Evolutionary conservation across 495 filamentous ascomycete genomes (phyloP).

Genomic region (Lasiosphaeris hirsuta): DNA sequence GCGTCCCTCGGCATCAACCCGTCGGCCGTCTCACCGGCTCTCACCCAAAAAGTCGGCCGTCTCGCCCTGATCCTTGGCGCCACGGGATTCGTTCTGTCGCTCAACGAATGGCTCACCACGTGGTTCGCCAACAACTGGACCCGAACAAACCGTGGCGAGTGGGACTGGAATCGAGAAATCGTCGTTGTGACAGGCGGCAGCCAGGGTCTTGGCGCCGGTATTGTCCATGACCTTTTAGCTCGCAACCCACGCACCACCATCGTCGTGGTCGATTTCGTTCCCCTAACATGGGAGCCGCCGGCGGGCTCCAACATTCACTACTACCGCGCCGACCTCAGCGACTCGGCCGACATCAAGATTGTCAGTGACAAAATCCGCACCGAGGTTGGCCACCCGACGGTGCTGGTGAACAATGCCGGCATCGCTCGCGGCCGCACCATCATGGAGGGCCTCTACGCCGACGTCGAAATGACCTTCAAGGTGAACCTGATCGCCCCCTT

Average conservation of each 20-base stretch:
- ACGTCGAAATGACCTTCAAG: slow-evolving; percentile 24
- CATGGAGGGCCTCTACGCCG: slow-evolving; percentile 23
- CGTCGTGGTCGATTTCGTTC: slow-evolving; percentile 22
- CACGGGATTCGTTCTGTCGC: slow-evolving; percentile 16
- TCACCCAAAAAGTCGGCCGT: slow-evolving; percentile 4
- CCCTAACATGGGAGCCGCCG: slow-evolving; percentile 18
- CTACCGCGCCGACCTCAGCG: slow-evolving; percentile 26
- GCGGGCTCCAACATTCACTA: slow-evolving; percentile 16
- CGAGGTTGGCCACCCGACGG: slow-evolving; percentile 29
- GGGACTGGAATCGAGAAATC: slow-evolving; percentile 26
- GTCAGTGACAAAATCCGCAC: slow-evolving; percentile 14
- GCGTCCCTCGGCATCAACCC: slow-evolving; percentile 3
- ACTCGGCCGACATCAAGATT: slow-evolving; percentile 13
- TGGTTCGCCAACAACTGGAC: slow-evolving; percentile 31
- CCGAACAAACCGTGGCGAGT: slow-evolving; percentile 15
- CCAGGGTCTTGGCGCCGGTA: slow-evolving; percentile 22
- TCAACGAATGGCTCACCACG: slow-evolving; percentile 25
- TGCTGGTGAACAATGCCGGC: slow-evolving; percentile 29
- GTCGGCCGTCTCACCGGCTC: neutral
- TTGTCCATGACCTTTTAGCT: slow-evolving; percentile 16
- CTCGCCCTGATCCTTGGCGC: slow-evolving; percentile 13
- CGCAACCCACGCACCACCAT: slow-evolving; percentile 20
- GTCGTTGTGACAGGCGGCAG: slow-evolving; percentile 30
- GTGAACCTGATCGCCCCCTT: slow-evolving; percentile 27
- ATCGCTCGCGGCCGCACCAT: slow-evolving; percentile 19